These are phyloP conservation scores for Globisporangium irregulare DNA, from an alignment of 352 stramenopile genomes.

Conservation along the genomic window DNA sequence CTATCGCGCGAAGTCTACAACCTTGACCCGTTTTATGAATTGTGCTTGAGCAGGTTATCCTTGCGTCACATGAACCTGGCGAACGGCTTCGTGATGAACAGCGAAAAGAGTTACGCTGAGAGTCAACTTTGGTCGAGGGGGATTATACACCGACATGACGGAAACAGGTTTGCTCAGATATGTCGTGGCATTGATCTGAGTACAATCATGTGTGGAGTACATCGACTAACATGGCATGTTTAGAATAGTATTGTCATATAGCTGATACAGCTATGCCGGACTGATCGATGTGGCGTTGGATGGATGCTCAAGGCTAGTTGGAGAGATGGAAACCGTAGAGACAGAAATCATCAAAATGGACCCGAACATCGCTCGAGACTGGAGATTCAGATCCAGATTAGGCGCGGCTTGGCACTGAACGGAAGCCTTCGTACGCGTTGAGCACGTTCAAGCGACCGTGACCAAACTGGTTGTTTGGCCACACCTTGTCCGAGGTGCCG, in stretches of 20 bases:
- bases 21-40: neutral
- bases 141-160: neutral
- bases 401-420: neutral
- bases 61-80: neutral
- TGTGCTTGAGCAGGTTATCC: neutral
- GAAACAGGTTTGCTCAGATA: neutral
- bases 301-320: neutral
- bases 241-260: neutral
- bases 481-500: conserved; percentile 22
- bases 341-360: neutral
- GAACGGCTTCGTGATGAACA: neutral
- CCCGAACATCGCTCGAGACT: neutral
- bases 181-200: neutral
- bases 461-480: conserved; percentile 46
- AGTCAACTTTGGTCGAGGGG: neutral
- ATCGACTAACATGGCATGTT: neutral
- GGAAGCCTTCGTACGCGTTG: conserved; percentile 15
- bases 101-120: neutral
- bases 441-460: conserved; percentile 34
- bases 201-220: neutral
- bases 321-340: neutral
- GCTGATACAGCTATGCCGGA: neutral
- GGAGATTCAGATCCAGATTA: neutral
- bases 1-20: neutral
- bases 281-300: neutral